Base-by-base conservation (phyloP, 208 protist genomes). In the Leishmania tarentolae region DNA sequence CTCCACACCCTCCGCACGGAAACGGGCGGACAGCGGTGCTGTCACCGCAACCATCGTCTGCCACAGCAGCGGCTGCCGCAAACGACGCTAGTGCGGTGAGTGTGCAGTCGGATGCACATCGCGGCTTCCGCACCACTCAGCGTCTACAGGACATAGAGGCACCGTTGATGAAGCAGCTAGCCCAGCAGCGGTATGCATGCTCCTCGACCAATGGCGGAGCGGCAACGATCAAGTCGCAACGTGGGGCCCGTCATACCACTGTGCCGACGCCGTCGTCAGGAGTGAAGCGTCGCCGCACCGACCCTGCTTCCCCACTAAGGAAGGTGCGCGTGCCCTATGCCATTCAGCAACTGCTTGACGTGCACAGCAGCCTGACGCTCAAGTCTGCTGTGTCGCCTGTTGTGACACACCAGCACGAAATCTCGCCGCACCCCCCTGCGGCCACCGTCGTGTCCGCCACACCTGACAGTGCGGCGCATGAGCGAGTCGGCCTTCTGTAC, bases 91-190 rank as follows among this genome's bases (percentile, higher is more conserved):
- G 17, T 40, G 73, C 11, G 4, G 31, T 76, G 9, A 47, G 78
- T 61, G 21, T 35, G 69, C 69, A 3, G 71, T 15, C 78, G 21
- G 74, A 82, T 76, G 86, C 83, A 6, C 85, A 89, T 28, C 91
- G 92, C n/a, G 90, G 90, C 61, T 72, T 88, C 17, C 88, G 90
- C 9, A 88, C 86, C 75, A 86, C 80, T 53, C 70, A 86, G 78
- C 90, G 95, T 42, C 86, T 97, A 70, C 89, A 93, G 70, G 89
- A 96, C 83, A 92, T 95, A 77, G 94, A 98, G 86, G 79, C 81
- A 17, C 85, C 92, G 37, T 61, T 79, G 65, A 86, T 95, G 68
- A 81, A 93, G 70, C 59, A 80, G 17, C 78, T 95, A 5, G 89
- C 89, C 4, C 73, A 86, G 86, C 84, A 92, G 77, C 85, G 82